A percentile compares a stretch with the other conserved stretches of the same genome.
These are phyloP conservation scores for Diophrys appendiculata DNA, from an alignment of 73 alveolate genomes.

Conservation along the genomic window DNA sequence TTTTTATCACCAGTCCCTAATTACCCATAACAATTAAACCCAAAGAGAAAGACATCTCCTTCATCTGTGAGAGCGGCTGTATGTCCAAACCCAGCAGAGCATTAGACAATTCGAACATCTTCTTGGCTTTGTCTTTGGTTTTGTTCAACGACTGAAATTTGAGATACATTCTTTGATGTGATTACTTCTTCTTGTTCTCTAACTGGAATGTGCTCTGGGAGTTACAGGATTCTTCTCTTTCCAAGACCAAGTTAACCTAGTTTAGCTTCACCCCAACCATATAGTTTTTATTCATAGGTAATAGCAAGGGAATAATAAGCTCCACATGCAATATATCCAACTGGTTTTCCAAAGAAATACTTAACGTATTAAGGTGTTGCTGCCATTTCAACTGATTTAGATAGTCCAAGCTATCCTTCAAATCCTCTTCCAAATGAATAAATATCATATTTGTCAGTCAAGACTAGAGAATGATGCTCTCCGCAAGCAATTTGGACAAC, in stretches of 20 bases:
- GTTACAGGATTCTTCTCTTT: slow-evolving; percentile 73
- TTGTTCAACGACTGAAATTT: not conserved
- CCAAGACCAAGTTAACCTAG: slow-evolving; percentile 97
- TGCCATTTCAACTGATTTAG: slow-evolving; percentile 89
- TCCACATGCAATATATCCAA: slow-evolving; percentile 92
- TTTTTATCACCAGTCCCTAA: slow-evolving; percentile 93
- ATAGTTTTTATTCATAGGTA: slow-evolving; percentile 83
- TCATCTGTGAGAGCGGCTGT: slow-evolving; percentile 91
- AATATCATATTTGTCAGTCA: slow-evolving; percentile 91
- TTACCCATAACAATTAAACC: slow-evolving; percentile 95
- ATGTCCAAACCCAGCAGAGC: slow-evolving; percentile 98
- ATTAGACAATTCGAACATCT: slow-evolving; percentile 62
- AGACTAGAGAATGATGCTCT: slow-evolving; percentile 95
- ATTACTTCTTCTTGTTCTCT: slow-evolving; percentile 17
- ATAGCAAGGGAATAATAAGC: slow-evolving; percentile 94
- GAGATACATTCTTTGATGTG: not conserved
- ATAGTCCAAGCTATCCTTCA: slow-evolving; percentile 98
- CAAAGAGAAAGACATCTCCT: slow-evolving; percentile 93
- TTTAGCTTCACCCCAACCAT: slow-evolving; percentile 99
- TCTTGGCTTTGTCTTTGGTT: slow-evolving; percentile 56
- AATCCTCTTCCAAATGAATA: slow-evolving; percentile 99
- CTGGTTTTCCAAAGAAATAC: slow-evolving; percentile 90
- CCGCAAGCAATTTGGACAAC: slow-evolving; percentile 97
- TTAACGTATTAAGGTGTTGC: slow-evolving; percentile 93
- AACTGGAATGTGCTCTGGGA: slow-evolving; percentile 77